Base-by-base conservation (phyloP, 805 yeast genomes). In the Metschnikowia chrysomelidarum region DNA sequence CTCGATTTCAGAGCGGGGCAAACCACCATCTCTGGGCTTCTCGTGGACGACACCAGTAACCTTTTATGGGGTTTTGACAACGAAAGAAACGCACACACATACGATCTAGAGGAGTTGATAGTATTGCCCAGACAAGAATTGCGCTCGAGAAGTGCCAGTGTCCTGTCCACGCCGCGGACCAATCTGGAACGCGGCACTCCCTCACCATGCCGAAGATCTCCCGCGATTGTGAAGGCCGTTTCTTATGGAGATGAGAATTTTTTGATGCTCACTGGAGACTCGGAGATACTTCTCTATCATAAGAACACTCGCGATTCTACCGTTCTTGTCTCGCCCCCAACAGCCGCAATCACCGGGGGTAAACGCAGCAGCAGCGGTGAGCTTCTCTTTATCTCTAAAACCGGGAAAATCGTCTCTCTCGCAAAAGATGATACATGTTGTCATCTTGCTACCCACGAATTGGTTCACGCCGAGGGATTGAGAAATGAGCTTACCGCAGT, bases 401-500 rank as follows among this genome's bases (percentile, higher is more conserved):
- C 39, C 6, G 64, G 65, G 1, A 42, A 43, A 11, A 29, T 61
- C 3, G 29, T 27, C 3, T 13, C 25, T 13, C 19, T 50, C 4
- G 8, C 13, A 5, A 24, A 34, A 10, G 26, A 24, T 12, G 33
- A 24, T 9, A 13, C 11, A 12, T 26, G 19, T 8, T 13, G 19
- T 2, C 24, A 21, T 9, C 3, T 40, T 3, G 32, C 20, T 4
- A 14, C 24, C 4, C 34, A 29, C 18, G 13, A 10, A 13, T 32
- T 38, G 7, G 27, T 32, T 6, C 34, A 31, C 20, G 24, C 34
- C 4, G 40, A 17, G 5, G n/a, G 23, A 7, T 9, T 69, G 7
- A 56, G 59, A 1, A 75, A 75, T 41, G 43, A 59, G 12, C 43
- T 73, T n/a, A 63, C 65, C 0, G 58, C 73, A 0, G 38, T 73